Conservation (phyloP, 1,284 basidiomycete species). For the Leccinum subspadiceum region DNA sequence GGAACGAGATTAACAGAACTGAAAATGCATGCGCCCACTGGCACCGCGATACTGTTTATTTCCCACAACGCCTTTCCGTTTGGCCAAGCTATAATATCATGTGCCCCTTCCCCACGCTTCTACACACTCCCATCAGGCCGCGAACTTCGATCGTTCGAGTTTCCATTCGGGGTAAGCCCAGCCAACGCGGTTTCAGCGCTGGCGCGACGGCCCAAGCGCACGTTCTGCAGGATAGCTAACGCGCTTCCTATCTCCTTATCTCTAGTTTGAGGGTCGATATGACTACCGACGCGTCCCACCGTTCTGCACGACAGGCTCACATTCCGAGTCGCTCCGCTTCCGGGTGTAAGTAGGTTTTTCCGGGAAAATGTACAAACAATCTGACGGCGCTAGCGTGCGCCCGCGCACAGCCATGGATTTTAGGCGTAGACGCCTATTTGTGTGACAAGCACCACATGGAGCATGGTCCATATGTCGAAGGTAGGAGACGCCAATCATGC, state of each 20-base stretch:
- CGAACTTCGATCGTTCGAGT: constrained; percentile 16
- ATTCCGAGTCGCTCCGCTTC: background rate
- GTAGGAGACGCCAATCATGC: background rate
- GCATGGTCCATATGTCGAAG: background rate
- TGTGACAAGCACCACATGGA: constrained; percentile 2
- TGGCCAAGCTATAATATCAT: background rate
- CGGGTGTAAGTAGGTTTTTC: background rate
- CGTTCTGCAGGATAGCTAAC: constrained; percentile 5
- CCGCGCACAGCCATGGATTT: background rate
- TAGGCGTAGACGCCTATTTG: background rate
- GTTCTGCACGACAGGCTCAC: background rate
- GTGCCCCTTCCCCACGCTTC: constrained; percentile 23
- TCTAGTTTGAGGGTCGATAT: background rate
- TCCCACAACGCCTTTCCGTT: background rate
- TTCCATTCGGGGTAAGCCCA: constrained; percentile 6
- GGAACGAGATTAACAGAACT: background rate
- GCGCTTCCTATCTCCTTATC: background rate
- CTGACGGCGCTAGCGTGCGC: background rate
- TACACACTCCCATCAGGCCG: constrained; percentile 5
- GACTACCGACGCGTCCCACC: background rate
- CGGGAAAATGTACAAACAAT: background rate
- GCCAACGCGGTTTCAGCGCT: background rate
- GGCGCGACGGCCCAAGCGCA: background rate
- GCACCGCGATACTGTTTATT: background rate
- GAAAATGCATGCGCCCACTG: background rate